Evolutionary conservation across 306 rosid species (phyloP).

Genomic region (Ormosia emarginata): DNA sequence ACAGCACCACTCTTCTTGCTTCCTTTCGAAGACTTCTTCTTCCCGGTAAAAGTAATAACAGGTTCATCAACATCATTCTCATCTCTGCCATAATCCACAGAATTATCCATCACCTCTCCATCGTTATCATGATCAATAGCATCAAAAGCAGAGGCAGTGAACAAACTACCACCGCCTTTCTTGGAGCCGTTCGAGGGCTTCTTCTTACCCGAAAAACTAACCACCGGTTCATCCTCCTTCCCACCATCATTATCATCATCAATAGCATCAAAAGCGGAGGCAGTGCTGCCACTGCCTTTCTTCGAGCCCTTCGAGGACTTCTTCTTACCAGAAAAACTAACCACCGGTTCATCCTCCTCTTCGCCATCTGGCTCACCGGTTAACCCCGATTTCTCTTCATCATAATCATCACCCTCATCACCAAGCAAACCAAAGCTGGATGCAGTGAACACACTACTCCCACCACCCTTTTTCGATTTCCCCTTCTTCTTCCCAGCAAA

Average conservation of each 20-base stretch:
- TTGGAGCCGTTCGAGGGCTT: conserved; percentile 51
- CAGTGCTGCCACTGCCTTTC: conserved; percentile 35
- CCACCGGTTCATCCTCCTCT: conserved; percentile 32
- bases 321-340: conserved; percentile 50
- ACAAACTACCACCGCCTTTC: conserved; percentile 53
- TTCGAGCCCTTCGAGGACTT: conserved; percentile 42
- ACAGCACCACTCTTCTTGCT: conserved; percentile 45
- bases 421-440: conserved; percentile 70
- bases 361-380: conserved; percentile 22
- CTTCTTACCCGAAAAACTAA: conserved; percentile 65
- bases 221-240: conserved; percentile 43
- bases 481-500: conserved; percentile 85
- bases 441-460: conserved; percentile 41
- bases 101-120: conserved; percentile 43
- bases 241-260: conserved; percentile 43
- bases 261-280: conserved; percentile 44
- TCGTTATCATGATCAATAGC: conserved; percentile 52
- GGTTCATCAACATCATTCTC: conserved; percentile 49
- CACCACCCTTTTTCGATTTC: conserved; percentile 68
- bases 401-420: conserved; percentile 40
- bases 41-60: conserved; percentile 53
- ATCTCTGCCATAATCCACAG: conserved; percentile 13
- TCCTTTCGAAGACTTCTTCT: conserved; percentile 75
- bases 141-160: conserved; percentile 45
- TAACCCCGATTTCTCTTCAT: conserved; percentile 37